Evolutionary conservation across 768 basidiomycete genomes (phyloP), one percentile per base, ranked within the genome.

Genomic region (Collybia sp.): DNA sequence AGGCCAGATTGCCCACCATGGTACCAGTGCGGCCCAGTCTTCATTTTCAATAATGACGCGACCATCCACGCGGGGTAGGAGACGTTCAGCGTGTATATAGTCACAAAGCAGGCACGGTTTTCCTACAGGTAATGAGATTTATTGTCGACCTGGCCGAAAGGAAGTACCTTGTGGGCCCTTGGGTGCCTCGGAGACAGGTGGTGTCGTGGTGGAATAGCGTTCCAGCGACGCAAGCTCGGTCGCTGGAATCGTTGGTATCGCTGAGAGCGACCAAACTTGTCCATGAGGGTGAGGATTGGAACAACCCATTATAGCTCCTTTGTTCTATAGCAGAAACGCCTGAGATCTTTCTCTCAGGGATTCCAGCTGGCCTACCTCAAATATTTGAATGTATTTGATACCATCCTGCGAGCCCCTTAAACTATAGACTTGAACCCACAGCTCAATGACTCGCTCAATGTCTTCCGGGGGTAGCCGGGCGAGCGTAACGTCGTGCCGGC

Each of bases 1-100:
- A 0, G 93, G 93, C 93, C 93, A 96, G 30, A 80, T 79, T 5
- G 93, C 93, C 93, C 93, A 96, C 85, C 90, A 95, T 2, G 93
- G 93, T 2, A 94, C 92, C 1, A 95, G 58, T 0, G 85, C 90
- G 2, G 88, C 72, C 79, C 90, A 96, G 56, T 86, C 76, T 13
- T 80, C 77, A 55, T 89, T 88, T 59, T 74, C 68, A 30, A 83
- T 60, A 2, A 94, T 83, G 34, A 92, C 66, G 10, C 93, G 80
- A 12, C 79, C 76, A 45, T 72, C 63, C 18, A 67, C 59, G n/a
- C 57, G 63, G 5, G 59, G 49, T 12, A 70, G 55, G 17, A 58
- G 60, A 6, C 79, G 60, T 61, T 94, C 91, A 34, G 77, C 72
- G 43, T 82, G 69, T 16, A 79, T 83, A 54, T 94, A 93, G 47